phyloP scores from a whole-genome alignment of 2,329 filamentous ascomycete genomes.

The Hymenoscyphus albidus region DNA sequence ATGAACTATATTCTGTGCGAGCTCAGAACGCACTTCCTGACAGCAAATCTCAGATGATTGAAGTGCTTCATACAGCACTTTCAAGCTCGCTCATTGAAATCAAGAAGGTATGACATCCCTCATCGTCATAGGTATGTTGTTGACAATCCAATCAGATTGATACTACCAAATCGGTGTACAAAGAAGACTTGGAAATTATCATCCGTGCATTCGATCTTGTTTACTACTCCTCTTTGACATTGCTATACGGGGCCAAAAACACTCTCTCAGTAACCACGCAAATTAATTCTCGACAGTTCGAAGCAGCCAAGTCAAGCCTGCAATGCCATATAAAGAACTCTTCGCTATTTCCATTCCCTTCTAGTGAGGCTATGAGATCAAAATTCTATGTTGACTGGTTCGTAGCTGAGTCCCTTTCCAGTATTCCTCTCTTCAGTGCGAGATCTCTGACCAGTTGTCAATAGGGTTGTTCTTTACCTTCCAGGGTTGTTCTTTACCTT shows the following conservation, averaged over 20 bases:
- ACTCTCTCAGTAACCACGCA: constrained; percentile 10
- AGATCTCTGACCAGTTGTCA: background rate
- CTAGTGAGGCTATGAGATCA: constrained; percentile 12
- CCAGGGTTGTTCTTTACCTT: constrained; percentile 19
- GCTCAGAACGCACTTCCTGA: constrained; percentile 11
- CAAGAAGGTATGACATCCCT: constrained; percentile 12
- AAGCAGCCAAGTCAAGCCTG: constrained; percentile 17
- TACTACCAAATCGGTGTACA: constrained; percentile 11
- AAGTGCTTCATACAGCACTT: constrained; percentile 12
- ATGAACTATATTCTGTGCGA: constrained; percentile 17
- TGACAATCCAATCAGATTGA: constrained; percentile 11
- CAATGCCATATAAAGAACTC: constrained; percentile 20
- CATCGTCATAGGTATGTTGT: background rate
- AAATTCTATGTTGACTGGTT: constrained; percentile 20
- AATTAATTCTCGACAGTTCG: constrained; percentile 20
- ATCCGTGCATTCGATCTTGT: constrained; percentile 19
- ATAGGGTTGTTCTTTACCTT: constrained; percentile 18
- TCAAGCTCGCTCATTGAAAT: constrained; percentile 13
- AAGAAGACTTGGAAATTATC: constrained; percentile 15
- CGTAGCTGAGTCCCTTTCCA: background rate
- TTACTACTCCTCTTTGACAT: constrained; percentile 18
- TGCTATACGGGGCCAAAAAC: constrained; percentile 18
- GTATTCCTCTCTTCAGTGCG: background rate
- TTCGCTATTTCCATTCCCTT: constrained; percentile 9
- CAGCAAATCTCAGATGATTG: constrained; percentile 10